Percentiles rank a stretch among this genome's conserved stretches.
These are phyloP conservation scores for Cladophialophora yegresii DNA, from an alignment of 2,329 filamentous ascomycete species.

Conservation along the genomic window DNA sequence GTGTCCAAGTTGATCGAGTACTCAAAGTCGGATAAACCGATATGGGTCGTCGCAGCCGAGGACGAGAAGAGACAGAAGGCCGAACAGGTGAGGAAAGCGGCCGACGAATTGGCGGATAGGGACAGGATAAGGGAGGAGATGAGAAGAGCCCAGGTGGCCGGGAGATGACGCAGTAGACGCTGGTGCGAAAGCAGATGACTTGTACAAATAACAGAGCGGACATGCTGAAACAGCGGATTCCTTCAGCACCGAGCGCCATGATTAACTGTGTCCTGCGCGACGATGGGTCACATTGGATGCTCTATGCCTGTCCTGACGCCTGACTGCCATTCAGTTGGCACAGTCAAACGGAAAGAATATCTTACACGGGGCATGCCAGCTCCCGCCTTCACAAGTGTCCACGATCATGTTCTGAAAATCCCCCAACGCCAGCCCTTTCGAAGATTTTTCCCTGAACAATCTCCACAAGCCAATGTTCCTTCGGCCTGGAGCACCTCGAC, in stretches of 20 bases:
- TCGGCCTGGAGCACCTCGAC: not conserved
- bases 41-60: conserved; percentile 52
- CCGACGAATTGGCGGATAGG: conserved; percentile 41
- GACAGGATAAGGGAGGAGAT: conserved; percentile 48
- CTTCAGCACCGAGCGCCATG: not conserved
- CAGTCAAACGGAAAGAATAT: not conserved
- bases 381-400: not conserved
- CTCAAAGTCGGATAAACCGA: conserved; percentile 87
- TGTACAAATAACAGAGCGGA: conserved; percentile 7
- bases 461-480: not conserved
- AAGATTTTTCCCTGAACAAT: not conserved
- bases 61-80: conserved; percentile 43
- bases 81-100: conserved; percentile 42
- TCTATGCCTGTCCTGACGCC: not conserved
- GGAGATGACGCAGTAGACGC: conserved; percentile 3
- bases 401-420: not conserved
- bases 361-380: conserved; percentile 5
- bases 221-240: not conserved
- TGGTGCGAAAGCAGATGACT: not conserved
- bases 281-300: not conserved
- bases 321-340: not conserved
- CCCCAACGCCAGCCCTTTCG: conserved; percentile 4
- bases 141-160: conserved; percentile 40
- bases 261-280: not conserved
- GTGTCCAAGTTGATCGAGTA: conserved; percentile 81